Evolutionary conservation across 805 yeast species (phyloP).

Genomic region (Yamadazyma tumulicola): DNA sequence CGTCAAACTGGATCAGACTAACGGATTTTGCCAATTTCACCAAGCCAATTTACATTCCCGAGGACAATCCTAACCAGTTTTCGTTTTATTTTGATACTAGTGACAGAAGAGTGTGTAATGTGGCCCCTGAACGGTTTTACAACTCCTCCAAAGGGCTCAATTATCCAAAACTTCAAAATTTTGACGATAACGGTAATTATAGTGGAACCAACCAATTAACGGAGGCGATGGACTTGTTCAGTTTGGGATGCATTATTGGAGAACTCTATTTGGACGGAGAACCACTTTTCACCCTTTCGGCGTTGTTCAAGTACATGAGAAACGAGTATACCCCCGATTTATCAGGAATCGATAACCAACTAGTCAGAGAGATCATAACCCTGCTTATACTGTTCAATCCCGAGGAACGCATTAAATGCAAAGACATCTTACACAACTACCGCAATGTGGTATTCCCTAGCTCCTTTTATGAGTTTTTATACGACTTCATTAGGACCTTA

Average conservation of each 20-base stretch:
- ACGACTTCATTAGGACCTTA: constrained; percentile 53
- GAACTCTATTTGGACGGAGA: constrained; percentile 85
- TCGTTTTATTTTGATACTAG: constrained; percentile 91
- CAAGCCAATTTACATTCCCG: constrained; percentile 84
- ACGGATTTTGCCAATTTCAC: constrained; percentile 75
- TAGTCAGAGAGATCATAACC: constrained; percentile 52
- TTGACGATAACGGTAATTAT: constrained; percentile 20
- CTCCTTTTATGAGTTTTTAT: constrained; percentile 61
- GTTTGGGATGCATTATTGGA: constrained; percentile 84
- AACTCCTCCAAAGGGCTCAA: constrained; percentile 20
- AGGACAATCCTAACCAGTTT: constrained; percentile 88
- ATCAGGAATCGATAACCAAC: constrained; percentile 47
- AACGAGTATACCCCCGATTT: constrained; percentile 66
- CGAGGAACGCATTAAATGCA: constrained; percentile 51
- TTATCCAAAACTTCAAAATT: constrained; percentile 16
- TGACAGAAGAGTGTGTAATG: constrained; percentile 78
- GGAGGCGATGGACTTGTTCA: constrained; percentile 75
- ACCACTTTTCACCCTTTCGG: constrained; percentile 82
- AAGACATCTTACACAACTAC: constrained; percentile 48
- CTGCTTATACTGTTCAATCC: constrained; percentile 70
- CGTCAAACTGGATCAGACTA: constrained; percentile 83
- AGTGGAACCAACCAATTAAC: constrained; percentile 33
- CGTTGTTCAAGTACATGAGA: constrained; percentile 75
- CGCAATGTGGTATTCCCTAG: constrained; percentile 56
- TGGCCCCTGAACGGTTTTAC: constrained; percentile 90